Conservation (phyloP, 2,329 filamentous ascomycete genomes). For the Colletotrichum sp. region DNA sequence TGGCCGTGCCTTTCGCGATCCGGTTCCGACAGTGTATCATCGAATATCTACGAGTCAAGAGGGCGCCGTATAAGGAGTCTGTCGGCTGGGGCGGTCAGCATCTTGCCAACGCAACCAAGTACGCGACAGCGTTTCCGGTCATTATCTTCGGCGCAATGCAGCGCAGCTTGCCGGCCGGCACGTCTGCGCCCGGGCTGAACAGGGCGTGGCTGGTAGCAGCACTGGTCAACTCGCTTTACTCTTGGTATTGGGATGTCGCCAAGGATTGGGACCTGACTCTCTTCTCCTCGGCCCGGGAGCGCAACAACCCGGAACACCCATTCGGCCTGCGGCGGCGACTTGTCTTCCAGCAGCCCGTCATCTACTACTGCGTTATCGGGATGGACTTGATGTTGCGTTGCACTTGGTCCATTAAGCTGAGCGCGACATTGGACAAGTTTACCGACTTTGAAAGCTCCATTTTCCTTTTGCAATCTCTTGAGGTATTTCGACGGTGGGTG, state of each 20-base stretch:
- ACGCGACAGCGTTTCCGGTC: constrained; percentile 92
- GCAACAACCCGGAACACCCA: constrained; percentile 69
- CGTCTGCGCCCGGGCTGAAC: constrained; percentile 47
- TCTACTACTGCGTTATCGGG: constrained; percentile 84
- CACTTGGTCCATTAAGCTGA: constrained; percentile 91
- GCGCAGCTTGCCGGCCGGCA: constrained; percentile 57
- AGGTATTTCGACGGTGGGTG: constrained; percentile 88
- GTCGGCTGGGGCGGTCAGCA: constrained; percentile 83
- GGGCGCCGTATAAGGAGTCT: constrained; percentile 58
- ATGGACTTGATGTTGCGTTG: constrained; percentile 84
- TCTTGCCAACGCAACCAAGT: constrained; percentile 93
- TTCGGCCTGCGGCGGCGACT: constrained; percentile 80
- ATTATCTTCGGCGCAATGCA: constrained; percentile 81
- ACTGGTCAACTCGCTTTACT: constrained; percentile 85
- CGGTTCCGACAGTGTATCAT: constrained; percentile 91
- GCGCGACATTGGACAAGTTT: constrained; percentile 80
- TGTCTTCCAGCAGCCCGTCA: constrained; percentile 70
- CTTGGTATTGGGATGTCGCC: constrained; percentile 98
- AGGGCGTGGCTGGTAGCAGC: constrained; percentile 74
- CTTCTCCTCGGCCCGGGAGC: constrained; percentile 65
- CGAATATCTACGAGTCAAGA: constrained; percentile 78
- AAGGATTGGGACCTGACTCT: constrained; percentile 97
- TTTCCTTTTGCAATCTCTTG: constrained; percentile 84
- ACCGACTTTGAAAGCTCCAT: constrained; percentile 88
- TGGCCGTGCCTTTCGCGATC: constrained; percentile 83